Evolutionary conservation across 768 basidiomycete genomes (phyloP), one percentile per base, ranked within the genome.

Genomic region (Phaffia australis): DNA sequence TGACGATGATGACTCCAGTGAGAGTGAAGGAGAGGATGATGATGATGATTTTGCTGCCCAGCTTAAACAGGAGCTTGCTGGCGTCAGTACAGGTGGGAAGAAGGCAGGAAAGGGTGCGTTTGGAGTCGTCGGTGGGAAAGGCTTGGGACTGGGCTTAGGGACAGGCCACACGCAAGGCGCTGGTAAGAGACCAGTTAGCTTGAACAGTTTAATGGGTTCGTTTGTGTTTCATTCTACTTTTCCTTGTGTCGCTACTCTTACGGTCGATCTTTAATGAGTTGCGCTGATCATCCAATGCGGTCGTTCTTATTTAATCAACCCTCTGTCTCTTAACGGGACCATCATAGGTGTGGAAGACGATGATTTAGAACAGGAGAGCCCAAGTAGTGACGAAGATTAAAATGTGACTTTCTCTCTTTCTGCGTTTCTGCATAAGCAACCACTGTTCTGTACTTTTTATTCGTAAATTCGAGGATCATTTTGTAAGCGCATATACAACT

Each of bases 151-250:
- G 51, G 29, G 29, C 35, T 25, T 50, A 23, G 52, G 52, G n/a
- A 30, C n/a, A 50, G 27, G 47, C 46, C 47, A 19, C 25, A 32
- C 29, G 42, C 21, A 42, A 3, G 52, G 25, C 1, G 54, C 55
- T 4, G 52, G 52, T 21, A 64, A 56, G 55, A 56, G 54, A 30
- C 63, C 63, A 6, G 55, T 64, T 7, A 55, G 56, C 7, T 42
- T 65, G 46, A 60, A 59, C 32, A 59, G 49, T 21, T 47, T 65
- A 49, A 65, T 65, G 64, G 64, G 64, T 65, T 49, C 50, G 64
- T 65, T n/a, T 58, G 21, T 15, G 32, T 9, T 46, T n/a, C 30
- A n/a, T 27, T 16, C 4, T 27, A n/a, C 52, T 27, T 27, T 27
- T 27, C 16, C 52, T n/a, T 27, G 27, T 29, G 48, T 21, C 3